Base-by-base conservation (phyloP, 73 alveolate genomes). In the Diophrys sp. region DNA sequence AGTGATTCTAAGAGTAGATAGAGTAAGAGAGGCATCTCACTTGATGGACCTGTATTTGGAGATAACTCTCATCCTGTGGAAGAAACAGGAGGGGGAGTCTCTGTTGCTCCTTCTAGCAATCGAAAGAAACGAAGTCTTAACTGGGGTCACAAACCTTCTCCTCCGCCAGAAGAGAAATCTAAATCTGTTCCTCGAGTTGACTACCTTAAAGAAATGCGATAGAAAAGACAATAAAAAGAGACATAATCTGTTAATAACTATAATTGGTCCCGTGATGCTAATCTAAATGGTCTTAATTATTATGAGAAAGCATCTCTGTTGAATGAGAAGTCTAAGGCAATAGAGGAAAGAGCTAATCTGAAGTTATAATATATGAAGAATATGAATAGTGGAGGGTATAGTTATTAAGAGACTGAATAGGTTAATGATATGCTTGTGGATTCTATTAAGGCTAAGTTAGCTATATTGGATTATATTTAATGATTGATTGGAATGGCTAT, bases 381-480 rank as follows among this genome's bases (percentile, higher is more conserved):
- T 62, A 29, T 44, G 29, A 54, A 54, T 25, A 14, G 53, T 0
- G 72, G 68, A 0, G 75, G 73, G 1, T 18, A 18, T 5, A 67
- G 30, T 18, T 14, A 56, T 14, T 33, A 56, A 1, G 55, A 56
- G 32, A 75, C 28, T 29, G 80, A 81, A 73, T 44, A 44, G 18
- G 68, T 74, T 31, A 81, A 81, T 31, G 90, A 74, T 29, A 55
- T 81, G 83, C 2, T 81, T 29, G 74, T 81, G 27, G 78, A 73
- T 57, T 44, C 90, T 0, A 81, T 81, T 44, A 72, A 73, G 62
- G 84, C 90, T 0, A 81, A 81, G 33, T 24, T 81, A 24, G 90
- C 90, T 25, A 14, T 81, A 5, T 82, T 81, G 2, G 90, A 81
- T 56, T 26, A 81, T 14, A 73, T 73, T 54, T 62, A 73, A 25